Evolutionary conservation across 805 yeast species (phyloP).

Genomic region (Candida arabinofermentans): DNA sequence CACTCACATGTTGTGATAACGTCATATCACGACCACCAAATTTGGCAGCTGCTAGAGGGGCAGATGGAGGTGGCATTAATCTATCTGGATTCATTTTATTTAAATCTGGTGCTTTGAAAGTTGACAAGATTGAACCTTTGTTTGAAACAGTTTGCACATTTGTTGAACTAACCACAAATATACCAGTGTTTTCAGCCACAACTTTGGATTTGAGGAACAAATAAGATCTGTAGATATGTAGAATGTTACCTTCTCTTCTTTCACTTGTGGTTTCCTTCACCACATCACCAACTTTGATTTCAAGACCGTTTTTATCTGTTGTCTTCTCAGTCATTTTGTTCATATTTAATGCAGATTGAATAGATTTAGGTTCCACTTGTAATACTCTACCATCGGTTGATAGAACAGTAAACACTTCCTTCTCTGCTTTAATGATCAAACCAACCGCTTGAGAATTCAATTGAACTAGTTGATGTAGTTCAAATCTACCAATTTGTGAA

Average conservation of each 20-base stretch:
- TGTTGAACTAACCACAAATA: conserved; percentile 73
- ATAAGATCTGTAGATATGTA: conserved; percentile 78
- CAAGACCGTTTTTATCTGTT: conserved; percentile 80
- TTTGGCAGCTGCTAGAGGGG: conserved; percentile 45
- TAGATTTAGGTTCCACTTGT: conserved; percentile 73
- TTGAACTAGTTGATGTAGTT: conserved; percentile 85
- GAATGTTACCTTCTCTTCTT: conserved; percentile 79
- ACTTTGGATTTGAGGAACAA: conserved; percentile 80
- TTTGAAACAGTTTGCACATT: conserved; percentile 82
- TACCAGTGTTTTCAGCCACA: conserved; percentile 82
- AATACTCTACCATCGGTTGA: conserved; percentile 77
- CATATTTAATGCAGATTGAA: conserved; percentile 68
- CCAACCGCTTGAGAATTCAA: conserved; percentile 84
- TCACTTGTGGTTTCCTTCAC: conserved; percentile 85
- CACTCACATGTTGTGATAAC: conserved; percentile 78
- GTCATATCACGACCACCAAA: conserved; percentile 78
- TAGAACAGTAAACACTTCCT: conserved; percentile 75
- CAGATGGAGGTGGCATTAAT: conserved; percentile 55
- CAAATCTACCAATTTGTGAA: conserved; percentile 72
- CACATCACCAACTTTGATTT: conserved; percentile 85
- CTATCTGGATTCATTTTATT: conserved; percentile 84
- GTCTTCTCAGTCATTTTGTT: conserved; percentile 71
- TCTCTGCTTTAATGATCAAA: conserved; percentile 84
- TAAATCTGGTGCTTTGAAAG: conserved; percentile 56
- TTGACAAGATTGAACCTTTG: conserved; percentile 64